These are phyloP conservation scores for Diaporthe vaccinii DNA, from an alignment of 2,329 filamentous ascomycete genomes.

Conservation along the genomic window DNA sequence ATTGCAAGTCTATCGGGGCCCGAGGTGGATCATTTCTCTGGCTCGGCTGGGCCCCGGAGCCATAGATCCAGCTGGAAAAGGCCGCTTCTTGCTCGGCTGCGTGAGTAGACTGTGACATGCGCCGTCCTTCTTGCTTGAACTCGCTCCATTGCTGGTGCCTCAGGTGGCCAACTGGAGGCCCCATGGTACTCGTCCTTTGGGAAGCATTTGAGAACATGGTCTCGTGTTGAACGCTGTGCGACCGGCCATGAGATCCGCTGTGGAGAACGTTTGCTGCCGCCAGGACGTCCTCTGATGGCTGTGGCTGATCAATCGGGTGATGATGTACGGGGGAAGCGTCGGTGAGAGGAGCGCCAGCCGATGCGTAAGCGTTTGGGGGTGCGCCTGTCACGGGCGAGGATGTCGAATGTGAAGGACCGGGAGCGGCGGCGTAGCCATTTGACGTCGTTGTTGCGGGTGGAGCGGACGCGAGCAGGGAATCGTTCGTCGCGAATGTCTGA, in stretches of 20 bases:
- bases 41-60: constrained; percentile 13
- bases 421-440: constrained; percentile 24
- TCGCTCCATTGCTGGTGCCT: constrained; percentile 59
- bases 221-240: constrained; percentile 45
- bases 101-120: constrained; percentile 48
- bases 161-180: constrained; percentile 56
- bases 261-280: constrained; percentile 68
- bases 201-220: constrained; percentile 21
- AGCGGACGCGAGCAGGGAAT: constrained; percentile 26
- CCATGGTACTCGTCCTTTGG: constrained; percentile 33
- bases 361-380: not conserved
- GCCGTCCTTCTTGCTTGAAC: constrained; percentile 55
- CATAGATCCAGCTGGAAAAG: constrained; percentile 33
- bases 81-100: constrained; percentile 48
- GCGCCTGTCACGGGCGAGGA: constrained; percentile 7
- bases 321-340: constrained; percentile 44
- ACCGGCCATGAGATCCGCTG: constrained; percentile 53
- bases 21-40: constrained; percentile 52
- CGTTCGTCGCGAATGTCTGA: constrained; percentile 22
- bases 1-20: constrained; percentile 64
- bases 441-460: constrained; percentile 13
- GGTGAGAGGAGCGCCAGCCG: constrained; percentile 10
- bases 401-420: constrained; percentile 25
- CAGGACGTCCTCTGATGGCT: constrained; percentile 68
- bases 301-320: constrained; percentile 47